Conservation (phyloP, 192 early-diverging fungal species). For the Coemansia sp. region DNA sequence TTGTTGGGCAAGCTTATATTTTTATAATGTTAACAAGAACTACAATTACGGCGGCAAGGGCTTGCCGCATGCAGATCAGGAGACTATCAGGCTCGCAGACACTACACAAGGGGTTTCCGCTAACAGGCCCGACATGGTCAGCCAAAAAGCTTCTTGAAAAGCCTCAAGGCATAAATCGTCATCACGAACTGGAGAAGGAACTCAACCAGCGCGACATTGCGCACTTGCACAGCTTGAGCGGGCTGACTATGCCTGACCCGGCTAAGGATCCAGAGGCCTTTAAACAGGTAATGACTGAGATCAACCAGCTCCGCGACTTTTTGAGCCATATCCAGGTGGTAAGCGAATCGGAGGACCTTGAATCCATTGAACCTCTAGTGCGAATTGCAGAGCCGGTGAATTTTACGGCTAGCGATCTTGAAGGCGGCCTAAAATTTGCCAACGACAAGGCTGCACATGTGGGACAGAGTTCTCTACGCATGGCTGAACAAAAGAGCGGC, state of each 20-base stretch:
- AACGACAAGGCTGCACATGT: background rate
- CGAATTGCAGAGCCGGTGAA: conserved; percentile 31
- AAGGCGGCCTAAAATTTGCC: conserved; percentile 8
- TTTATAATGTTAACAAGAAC: background rate
- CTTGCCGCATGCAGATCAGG: background rate
- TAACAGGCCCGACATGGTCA: conserved; percentile 22
- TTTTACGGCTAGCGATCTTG: conserved; percentile 11
- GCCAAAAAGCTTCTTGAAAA: conserved; percentile 15
- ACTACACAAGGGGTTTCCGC: conserved; percentile 9
- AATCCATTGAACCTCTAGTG: conserved; percentile 21
- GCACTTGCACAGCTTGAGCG: conserved; percentile 28
- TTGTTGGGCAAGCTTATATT: too few relatives aligned
- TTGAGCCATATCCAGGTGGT: conserved; percentile 32
- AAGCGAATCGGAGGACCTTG: conserved; percentile 17
- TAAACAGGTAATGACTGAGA: conserved; percentile 7
- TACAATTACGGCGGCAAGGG: background rate
- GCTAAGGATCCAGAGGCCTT: conserved; percentile 6
- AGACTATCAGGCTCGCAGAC: background rate
- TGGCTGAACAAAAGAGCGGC: conserved; percentile 21
- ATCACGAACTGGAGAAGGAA: conserved; percentile 7
- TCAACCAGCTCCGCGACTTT: conserved; percentile 44
- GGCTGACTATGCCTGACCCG: conserved; percentile 23
- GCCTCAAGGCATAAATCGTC: background rate
- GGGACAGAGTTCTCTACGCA: conserved; percentile 11
- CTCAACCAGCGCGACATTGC: conserved; percentile 8